phyloP scores from a whole-genome alignment of 2,329 filamentous ascomycete genomes.

The Thelonectria olida region DNA sequence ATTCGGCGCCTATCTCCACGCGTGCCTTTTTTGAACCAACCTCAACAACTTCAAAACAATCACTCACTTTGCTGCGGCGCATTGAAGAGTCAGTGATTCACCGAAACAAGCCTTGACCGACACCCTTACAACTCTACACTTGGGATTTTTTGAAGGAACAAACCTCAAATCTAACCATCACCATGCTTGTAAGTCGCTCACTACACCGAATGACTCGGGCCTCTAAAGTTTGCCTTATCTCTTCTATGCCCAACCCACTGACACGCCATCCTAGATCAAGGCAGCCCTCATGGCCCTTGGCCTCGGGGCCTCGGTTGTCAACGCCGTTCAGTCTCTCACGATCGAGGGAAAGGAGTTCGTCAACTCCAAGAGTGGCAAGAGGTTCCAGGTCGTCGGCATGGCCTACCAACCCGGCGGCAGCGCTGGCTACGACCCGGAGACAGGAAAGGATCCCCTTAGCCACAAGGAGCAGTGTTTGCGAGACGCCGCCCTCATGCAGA shows the following conservation, averaged over 20 bases:
- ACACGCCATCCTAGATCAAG: constrained; percentile 43
- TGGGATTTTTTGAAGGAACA: not conserved
- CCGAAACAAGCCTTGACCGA: constrained; percentile 12
- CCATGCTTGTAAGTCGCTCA: constrained; percentile 41
- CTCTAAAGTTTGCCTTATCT: not conserved
- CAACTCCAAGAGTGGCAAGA: constrained; percentile 65
- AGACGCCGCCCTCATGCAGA: constrained; percentile 73
- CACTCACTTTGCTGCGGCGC: constrained; percentile 8
- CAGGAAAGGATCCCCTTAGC: constrained; percentile 68
- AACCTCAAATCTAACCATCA: constrained; percentile 10
- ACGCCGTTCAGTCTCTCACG: constrained; percentile 66
- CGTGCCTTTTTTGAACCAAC: not conserved
- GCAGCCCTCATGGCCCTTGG: constrained; percentile 61
- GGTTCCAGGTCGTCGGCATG: constrained; percentile 73
- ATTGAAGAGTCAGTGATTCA: constrained; percentile 14
- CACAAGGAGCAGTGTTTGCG: constrained; percentile 66
- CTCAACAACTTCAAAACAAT: constrained; percentile 15
- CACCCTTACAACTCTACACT: constrained; percentile 1
- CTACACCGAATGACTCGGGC: not conserved
- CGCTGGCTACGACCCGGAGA: constrained; percentile 65
- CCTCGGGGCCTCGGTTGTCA: constrained; percentile 61
- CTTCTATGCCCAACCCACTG: constrained; percentile 14
- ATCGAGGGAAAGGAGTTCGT: constrained; percentile 68
- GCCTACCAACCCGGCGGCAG: constrained; percentile 76
- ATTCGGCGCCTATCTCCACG: constrained; percentile 6